Conservation (phyloP, 306 rosid genomes). For the Vigna mungo region DNA sequence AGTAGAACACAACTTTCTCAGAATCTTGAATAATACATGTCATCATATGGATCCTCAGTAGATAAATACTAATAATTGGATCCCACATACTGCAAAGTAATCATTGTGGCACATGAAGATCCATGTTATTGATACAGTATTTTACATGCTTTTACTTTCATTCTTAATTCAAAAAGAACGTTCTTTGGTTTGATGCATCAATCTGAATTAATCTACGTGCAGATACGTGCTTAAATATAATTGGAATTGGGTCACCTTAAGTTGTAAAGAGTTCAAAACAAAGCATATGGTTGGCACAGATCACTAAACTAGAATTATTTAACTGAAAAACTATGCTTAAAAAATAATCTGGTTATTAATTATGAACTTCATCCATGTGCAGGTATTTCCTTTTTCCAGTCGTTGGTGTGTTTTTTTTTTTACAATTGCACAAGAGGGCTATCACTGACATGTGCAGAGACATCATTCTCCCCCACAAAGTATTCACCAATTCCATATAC, state of each 20-base stretch:
- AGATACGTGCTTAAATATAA: background rate
- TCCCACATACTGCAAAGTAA: slow-evolving; percentile 9
- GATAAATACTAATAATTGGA: slow-evolving; percentile 20
- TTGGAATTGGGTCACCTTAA: slow-evolving; percentile 1
- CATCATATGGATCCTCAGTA: slow-evolving; percentile 11
- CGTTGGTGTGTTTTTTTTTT: background rate
- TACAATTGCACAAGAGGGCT: background rate
- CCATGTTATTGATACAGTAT: slow-evolving; percentile 32
- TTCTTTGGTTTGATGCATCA: slow-evolving; percentile 35
- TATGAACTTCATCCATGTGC: slow-evolving; percentile 47
- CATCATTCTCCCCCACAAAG: slow-evolving; percentile 50
- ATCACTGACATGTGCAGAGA: slow-evolving; percentile 49
- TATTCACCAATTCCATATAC: slow-evolving; percentile 34
- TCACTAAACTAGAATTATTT: slow-evolving; percentile 33
- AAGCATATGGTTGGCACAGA: slow-evolving; percentile 20
- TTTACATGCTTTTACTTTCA: slow-evolving; percentile 27
- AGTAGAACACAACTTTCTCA: background rate
- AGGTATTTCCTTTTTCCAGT: slow-evolving; percentile 15
- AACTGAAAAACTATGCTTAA: slow-evolving; percentile 5
- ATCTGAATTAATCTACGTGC: background rate
- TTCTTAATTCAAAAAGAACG: slow-evolving; percentile 33
- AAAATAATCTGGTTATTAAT: slow-evolving; percentile 10
- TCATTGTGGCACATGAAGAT: slow-evolving; percentile 44
- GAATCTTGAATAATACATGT: slow-evolving; percentile 31
- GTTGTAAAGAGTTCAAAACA: slow-evolving; percentile 32